These are phyloP conservation scores for Actinomucor elegans DNA, from an alignment of 371 early-diverging fungal species.

Conservation along the genomic window DNA sequence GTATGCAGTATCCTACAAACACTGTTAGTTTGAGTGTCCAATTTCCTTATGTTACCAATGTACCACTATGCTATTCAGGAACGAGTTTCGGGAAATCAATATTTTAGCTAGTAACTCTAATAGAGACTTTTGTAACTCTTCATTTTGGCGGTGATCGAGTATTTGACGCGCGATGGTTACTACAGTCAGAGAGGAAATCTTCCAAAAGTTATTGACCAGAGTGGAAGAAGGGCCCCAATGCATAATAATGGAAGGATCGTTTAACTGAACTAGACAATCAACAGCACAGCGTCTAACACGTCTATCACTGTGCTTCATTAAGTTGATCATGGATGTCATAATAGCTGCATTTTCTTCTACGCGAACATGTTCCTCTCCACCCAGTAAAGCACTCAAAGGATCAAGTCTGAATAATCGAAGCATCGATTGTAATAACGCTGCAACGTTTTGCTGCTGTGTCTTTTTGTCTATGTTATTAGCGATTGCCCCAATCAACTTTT, in stretches of 20 bases:
- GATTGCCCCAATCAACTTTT: neutral
- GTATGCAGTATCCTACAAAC: conserved; percentile 34
- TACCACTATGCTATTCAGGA: conserved; percentile 45
- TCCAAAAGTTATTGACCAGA: conserved; percentile 63
- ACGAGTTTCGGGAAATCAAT: conserved; percentile 60
- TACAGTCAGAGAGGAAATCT: conserved; percentile 51
- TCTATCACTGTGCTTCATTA: conserved; percentile 55
- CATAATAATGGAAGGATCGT: conserved; percentile 47
- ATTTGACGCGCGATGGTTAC: conserved; percentile 42
- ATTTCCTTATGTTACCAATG: neutral
- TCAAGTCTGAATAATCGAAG: conserved; percentile 28
- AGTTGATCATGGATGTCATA: conserved; percentile 54
- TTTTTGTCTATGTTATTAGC: neutral
- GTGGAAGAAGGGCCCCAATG: conserved; percentile 57
- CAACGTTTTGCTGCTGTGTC: neutral
- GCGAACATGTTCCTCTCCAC: conserved; percentile 19
- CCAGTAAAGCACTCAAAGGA: conserved; percentile 25
- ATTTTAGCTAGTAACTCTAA: conserved; percentile 62
- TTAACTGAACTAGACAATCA: conserved; percentile 63
- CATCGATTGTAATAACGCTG: conserved; percentile 19
- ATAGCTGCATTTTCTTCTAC: conserved; percentile 60
- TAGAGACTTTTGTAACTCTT: conserved; percentile 45
- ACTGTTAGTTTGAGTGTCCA: neutral
- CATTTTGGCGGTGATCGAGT: conserved; percentile 50
- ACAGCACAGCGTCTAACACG: conserved; percentile 62